Evolutionary conservation across 2,329 filamentous ascomycete genomes (phyloP).

Genomic region (Neurospora sp.): DNA sequence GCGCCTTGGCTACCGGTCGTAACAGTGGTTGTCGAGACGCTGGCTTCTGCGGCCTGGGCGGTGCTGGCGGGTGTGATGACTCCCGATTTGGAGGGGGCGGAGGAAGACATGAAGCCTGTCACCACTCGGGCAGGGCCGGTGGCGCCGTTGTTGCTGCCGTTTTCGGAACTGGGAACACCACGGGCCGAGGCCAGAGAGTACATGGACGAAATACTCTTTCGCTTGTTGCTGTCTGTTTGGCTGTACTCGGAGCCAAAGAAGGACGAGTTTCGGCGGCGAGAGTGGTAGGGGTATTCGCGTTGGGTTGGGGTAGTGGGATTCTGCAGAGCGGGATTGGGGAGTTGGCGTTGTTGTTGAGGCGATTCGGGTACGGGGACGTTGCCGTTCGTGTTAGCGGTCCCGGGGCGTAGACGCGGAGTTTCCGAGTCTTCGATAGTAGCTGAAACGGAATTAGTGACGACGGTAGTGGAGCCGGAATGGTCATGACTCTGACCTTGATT

Average conservation of each 20-base stretch:
- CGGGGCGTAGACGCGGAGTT: conserved; percentile 34
- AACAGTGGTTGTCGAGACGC: conserved; percentile 42
- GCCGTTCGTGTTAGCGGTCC: conserved; percentile 17
- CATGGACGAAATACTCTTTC: conserved; percentile 63
- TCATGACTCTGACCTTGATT: conserved; percentile 18
- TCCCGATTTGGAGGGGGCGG: conserved; percentile 17
- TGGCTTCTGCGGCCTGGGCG: conserved; percentile 37
- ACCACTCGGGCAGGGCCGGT: conserved; percentile 30
- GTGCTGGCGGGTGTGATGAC: conserved; percentile 28
- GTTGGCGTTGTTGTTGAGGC: conserved; percentile 20
- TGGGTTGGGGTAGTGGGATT: conserved; percentile 1
- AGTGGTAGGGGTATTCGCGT: not conserved
- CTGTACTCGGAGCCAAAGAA: conserved; percentile 23
- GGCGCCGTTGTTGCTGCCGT: conserved; percentile 19
- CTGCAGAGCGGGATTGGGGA: conserved; percentile 40
- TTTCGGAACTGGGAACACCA: conserved; percentile 42
- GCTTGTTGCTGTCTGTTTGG: conserved; percentile 44
- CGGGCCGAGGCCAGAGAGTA: conserved; percentile 59
- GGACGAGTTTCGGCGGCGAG: conserved; percentile 30
- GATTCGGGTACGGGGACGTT: conserved; percentile 10
- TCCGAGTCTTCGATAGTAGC: conserved; percentile 31
- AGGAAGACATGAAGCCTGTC: conserved; percentile 36
- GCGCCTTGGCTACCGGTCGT: conserved; percentile 38
- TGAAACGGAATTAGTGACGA: conserved; percentile 22
- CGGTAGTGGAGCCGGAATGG: conserved; percentile 23